Base-by-base conservation (phyloP, 208 protist genomes). In the Wallacemonas sp. region DNA sequence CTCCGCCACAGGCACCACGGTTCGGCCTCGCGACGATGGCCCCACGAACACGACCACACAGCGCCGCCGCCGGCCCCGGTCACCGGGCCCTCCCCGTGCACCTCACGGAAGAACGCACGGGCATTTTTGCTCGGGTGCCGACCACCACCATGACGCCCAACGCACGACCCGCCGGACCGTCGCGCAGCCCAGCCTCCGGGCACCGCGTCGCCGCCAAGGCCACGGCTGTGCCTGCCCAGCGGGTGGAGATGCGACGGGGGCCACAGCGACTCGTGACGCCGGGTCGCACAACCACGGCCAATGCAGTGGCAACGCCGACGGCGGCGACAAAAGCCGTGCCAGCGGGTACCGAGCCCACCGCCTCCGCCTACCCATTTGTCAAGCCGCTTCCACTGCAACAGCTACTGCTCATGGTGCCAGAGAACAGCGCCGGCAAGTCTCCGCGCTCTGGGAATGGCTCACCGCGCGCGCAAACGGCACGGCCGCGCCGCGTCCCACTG, bases 301-400 rank as follows among this genome's bases (percentile, higher is more conserved):
- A 15, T 15, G 36, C 36, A 41, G 36, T 41, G 36, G 36, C 36
- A 15, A 15, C 15, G 36, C 36, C 15, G 36, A 15, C 15, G 36
- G 36, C 15, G 36, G 19, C 21, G 29, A 4, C 6, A 0, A 17
- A 44, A 13, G 24, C 41, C 17, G 4, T 10, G 21, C 62, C n/a
- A 9, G n/a, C 19, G 36, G 48, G 33, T 27, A 8, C 42, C 34
- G 21, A 44, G n/a, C 3, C 36, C 8, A 8, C 37, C 10, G 39
- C 29, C 29, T 30, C 15, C 37, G 13, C 44, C 6, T 36, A 33
- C 15, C 66, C 66, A 4, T 72, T 60, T 27, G 58, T 72, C 38
- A 65, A 63, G 39, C 66, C 66, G 12, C 66, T 72, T 24, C 58
- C 57, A 3, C 38, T 72, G 22, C 13, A 54, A 13, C 24, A 10